Conservation (phyloP, 163 green algal species). For the Prototheca wickerhamii region DNA sequence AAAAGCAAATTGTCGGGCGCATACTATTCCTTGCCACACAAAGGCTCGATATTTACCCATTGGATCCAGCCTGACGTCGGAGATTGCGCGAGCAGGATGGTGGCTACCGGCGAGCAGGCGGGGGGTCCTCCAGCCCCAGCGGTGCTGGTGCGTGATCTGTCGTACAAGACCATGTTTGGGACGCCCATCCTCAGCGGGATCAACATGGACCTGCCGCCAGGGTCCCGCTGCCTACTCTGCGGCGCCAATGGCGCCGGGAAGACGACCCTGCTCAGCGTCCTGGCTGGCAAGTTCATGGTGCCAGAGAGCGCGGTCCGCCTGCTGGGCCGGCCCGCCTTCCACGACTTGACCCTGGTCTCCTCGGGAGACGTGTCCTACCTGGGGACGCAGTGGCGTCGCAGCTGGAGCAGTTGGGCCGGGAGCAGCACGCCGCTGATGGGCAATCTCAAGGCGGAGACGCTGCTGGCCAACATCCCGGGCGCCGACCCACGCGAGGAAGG, state of each 20-base stretch:
- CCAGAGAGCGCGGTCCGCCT: conserved; percentile 57
- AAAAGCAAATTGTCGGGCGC: too few relatives aligned
- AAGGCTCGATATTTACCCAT: too few relatives aligned
- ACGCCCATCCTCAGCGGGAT: conserved; percentile 45
- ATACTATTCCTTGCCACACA: too few relatives aligned
- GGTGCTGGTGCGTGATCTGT: background rate
- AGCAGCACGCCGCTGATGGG: conserved; percentile 69
- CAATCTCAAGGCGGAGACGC: conserved; percentile 83
- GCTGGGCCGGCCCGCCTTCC: conserved; percentile 83
- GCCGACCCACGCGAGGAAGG: conserved; percentile 62
- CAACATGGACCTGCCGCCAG: conserved; percentile 53
- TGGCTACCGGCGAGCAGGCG: too few relatives aligned
- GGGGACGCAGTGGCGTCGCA: conserved; percentile 78
- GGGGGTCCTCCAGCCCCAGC: background rate
- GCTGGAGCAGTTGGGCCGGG: conserved; percentile 32
- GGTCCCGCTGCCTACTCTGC: conserved; percentile 77
- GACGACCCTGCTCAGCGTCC: conserved; percentile 87
- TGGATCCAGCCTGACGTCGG: too few relatives aligned
- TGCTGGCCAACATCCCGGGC: conserved; percentile 83
- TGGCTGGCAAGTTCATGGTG: conserved; percentile 94
- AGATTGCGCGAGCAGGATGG: too few relatives aligned
- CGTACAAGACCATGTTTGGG: background rate
- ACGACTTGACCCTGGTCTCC: conserved; percentile 75
- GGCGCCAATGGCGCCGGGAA: conserved; percentile 95
- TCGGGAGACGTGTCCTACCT: conserved; percentile 81